phyloP scores from a whole-genome alignment of 495 filamentous ascomycete genomes.

The Aspergillus sparsus region DNA sequence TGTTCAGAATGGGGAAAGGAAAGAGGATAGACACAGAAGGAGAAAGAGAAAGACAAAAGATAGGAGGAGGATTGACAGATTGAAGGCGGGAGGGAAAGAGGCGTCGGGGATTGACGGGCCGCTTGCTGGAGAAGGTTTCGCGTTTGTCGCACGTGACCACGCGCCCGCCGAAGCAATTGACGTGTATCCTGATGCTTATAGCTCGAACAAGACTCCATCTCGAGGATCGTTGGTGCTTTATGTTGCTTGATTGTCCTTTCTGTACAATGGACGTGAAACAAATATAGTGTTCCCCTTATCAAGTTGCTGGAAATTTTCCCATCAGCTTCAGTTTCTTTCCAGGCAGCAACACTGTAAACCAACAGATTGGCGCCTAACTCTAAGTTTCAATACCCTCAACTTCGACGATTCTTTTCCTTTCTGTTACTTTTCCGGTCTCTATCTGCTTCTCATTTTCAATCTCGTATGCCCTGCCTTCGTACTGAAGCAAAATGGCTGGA shows the following conservation, averaged over 20 bases:
- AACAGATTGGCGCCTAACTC: not conserved
- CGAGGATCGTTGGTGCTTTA: no score
- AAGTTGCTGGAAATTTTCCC: no score
- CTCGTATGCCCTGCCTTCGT: not conserved
- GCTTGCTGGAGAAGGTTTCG: slow-evolving; percentile 11
- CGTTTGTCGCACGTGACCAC: slow-evolving; percentile 23
- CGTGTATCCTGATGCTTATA: not conserved
- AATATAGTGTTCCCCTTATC: not conserved
- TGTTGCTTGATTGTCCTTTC: no score
- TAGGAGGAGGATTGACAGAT: not conserved
- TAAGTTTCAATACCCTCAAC: not conserved
- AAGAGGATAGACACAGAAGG: slow-evolving; percentile 5
- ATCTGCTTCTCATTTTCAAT: not conserved
- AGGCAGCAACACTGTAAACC: not conserved
- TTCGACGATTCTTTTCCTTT: not conserved
- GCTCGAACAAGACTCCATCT: no score
- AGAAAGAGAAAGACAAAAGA: slow-evolving; percentile 4
- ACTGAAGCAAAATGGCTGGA: slow-evolving; percentile 29
- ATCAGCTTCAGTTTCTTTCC: not conserved
- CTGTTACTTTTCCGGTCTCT: not conserved
- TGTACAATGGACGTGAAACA: not conserved
- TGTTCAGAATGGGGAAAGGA: slow-evolving; percentile 3
- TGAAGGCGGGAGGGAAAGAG: slow-evolving; percentile 4
- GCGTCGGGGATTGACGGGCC: slow-evolving; percentile 1
- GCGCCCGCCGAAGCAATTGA: slow-evolving; percentile 14